Evolutionary conservation across 371 early-diverging fungal species (phyloP), one percentile per base, ranked within the genome.

Genomic region (Mucor velutinosus): DNA sequence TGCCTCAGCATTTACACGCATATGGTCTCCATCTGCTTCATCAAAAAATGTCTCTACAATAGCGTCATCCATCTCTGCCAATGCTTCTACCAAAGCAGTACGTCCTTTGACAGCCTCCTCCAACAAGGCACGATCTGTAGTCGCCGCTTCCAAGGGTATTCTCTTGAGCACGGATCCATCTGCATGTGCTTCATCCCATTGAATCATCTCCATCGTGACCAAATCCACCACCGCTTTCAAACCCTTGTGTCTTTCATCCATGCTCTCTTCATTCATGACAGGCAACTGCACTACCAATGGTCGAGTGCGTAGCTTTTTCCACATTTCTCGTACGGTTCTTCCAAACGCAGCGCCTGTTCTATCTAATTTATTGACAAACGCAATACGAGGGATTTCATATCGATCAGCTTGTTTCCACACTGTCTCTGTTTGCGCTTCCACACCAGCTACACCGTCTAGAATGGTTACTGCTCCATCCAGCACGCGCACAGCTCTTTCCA

Each of bases 351-450:
- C 94, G 0, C 94, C 97, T 0, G 84, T 83, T 21, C 97, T 82
- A 75, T 98, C 99, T 89, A 98, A 87, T 73, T 98, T 98, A 82
- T 98, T 98, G 39, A 97, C 88, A 85, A 94, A 97, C 0, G 91
- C 90, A 29, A 98, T 83, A 1, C 95, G 87, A 12, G 97, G 95
- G 1, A 98, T 81, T 4, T 80, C 77, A 71, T 97, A 95, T 8
- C 91, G 81, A 69, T 92, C 89, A 30, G 97, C 94, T 76, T 97
- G 97, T 29, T 76, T 70, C 96, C 97, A 97, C 17, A 97, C 98
- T 0, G 93, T 96, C 73, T 92, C 91, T 12, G 99, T 98, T 78
- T 98, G 99, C 4, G 97, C 97, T 75, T 98, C 95, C 4, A 98
- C 97, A n/a, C 98, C 98, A 0, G 94, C 91, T 2, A 95, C 97